phyloP scores from a whole-genome alignment of 2,329 filamentous ascomycete genomes.

The Epichloe glyceriae region DNA sequence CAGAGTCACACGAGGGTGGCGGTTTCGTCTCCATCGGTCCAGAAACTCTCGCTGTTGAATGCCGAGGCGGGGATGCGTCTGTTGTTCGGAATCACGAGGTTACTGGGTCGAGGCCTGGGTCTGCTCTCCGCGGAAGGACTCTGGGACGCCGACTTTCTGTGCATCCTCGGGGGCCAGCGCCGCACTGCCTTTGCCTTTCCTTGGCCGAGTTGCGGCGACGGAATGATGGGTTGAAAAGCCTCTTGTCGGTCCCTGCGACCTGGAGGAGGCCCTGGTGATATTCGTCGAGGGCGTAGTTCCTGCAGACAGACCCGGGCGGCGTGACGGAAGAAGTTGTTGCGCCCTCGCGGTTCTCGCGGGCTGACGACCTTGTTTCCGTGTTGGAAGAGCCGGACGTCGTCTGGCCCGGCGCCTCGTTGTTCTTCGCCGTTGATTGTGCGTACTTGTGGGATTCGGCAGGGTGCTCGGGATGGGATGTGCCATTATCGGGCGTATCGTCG shows the following conservation, averaged over 20 bases:
- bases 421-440: background rate
- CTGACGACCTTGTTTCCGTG: background rate
- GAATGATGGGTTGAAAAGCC: background rate
- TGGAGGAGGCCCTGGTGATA: conserved; percentile 3
- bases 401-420: background rate
- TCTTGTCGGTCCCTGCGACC: background rate
- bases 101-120: background rate
- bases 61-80: background rate
- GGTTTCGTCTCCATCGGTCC: background rate
- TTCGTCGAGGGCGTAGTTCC: background rate
- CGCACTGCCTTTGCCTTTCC: background rate
- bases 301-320: background rate
- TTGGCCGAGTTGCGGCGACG: background rate
- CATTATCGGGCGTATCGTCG: background rate
- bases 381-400: background rate
- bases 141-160: background rate
- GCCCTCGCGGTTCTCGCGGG: background rate
- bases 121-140: background rate
- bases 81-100: background rate
- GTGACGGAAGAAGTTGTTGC: background rate
- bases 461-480: too few relatives aligned
- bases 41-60: conserved; percentile 1
- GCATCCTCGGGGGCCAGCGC: background rate
- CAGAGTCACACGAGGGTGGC: conserved; percentile 4
- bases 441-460: background rate